Percentiles rank a stretch among this genome's conserved stretches.
phyloP scores from a whole-genome alignment of 2,329 filamentous ascomycete species.

The Talaromyces marneffei region DNA sequence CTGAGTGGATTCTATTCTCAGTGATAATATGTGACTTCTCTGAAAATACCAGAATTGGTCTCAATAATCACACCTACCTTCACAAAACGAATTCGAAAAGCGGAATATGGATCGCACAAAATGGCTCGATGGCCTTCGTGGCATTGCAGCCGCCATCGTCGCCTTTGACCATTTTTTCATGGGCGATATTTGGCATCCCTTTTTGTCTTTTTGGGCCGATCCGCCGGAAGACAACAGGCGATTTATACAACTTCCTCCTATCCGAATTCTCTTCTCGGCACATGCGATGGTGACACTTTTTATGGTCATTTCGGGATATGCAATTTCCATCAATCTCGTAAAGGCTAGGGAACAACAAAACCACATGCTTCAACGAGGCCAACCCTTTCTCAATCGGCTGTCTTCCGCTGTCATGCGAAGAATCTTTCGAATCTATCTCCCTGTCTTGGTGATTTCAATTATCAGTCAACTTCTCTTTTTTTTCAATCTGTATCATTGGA shows the following conservation, averaged over 20 bases:
- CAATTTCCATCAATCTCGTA: constrained; percentile 48
- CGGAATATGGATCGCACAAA: constrained; percentile 12
- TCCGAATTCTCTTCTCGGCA: constrained; percentile 35
- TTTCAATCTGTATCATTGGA: constrained; percentile 18
- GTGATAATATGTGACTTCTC: not conserved
- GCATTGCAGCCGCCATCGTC: constrained; percentile 24
- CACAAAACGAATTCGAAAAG: too few species aligned
- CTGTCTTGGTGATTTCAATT: constrained; percentile 16
- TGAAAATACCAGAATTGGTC: not conserved
- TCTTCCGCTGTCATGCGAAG: constrained; percentile 19
- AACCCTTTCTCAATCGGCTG: constrained; percentile 15
- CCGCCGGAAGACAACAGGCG: constrained; percentile 17
- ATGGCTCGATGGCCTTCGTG: constrained; percentile 26
- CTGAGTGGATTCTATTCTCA: not conserved
- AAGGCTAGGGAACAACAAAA: constrained; percentile 14
- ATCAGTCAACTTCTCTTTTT: constrained; percentile 19
- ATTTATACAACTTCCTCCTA: constrained; percentile 33
- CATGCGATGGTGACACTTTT: constrained; percentile 47
- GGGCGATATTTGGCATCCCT: constrained; percentile 20
- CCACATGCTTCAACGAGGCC: constrained; percentile 4
- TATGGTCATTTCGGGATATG: constrained; percentile 56
- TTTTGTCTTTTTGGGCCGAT: constrained; percentile 20
- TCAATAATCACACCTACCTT: not conserved
- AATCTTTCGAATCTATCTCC: constrained; percentile 20
- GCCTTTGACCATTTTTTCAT: constrained; percentile 23